Conservation (phyloP, 2,329 filamentous ascomycete species). For the Phaeosphaeria sp. region DNA sequence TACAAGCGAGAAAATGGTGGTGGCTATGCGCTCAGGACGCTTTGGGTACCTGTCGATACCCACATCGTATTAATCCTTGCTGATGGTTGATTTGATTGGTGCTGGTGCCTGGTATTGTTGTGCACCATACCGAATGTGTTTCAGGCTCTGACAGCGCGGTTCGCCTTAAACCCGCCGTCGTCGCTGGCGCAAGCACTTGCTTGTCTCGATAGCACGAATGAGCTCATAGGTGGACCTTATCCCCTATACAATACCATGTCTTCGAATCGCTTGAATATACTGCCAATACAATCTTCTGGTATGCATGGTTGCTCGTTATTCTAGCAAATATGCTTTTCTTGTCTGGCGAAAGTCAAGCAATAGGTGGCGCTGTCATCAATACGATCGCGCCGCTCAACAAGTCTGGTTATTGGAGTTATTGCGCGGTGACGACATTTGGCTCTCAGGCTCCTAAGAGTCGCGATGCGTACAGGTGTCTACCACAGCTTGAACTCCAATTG, state of each 20-base stretch:
- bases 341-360: background rate
- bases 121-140: constrained; percentile 21
- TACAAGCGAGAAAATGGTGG: constrained; percentile 1
- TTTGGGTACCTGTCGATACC: constrained; percentile 9
- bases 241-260: background rate
- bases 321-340: too few species aligned
- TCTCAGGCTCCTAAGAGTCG: too few species aligned
- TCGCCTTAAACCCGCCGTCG: background rate
- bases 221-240: constrained; percentile 2
- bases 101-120: constrained; percentile 15
- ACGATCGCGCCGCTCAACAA: background rate
- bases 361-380: background rate
- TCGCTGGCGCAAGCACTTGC: constrained; percentile 1
- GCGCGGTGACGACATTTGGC: background rate
- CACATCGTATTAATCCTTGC: constrained; percentile 13
- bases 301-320: too few species aligned
- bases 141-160: constrained; percentile 15
- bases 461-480: too few species aligned
- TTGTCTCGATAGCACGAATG: background rate
- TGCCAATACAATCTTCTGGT: too few species aligned
- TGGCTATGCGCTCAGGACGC: constrained; percentile 5
- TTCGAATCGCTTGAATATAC: background rate
- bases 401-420: background rate
- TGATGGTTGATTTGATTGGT: constrained; percentile 14
- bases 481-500: too few species aligned